A percentile compares a stretch with the other conserved stretches of the same genome.
Evolutionary conservation across 148 eudicot species (phyloP).

Genomic region (Limonium bicolor): DNA sequence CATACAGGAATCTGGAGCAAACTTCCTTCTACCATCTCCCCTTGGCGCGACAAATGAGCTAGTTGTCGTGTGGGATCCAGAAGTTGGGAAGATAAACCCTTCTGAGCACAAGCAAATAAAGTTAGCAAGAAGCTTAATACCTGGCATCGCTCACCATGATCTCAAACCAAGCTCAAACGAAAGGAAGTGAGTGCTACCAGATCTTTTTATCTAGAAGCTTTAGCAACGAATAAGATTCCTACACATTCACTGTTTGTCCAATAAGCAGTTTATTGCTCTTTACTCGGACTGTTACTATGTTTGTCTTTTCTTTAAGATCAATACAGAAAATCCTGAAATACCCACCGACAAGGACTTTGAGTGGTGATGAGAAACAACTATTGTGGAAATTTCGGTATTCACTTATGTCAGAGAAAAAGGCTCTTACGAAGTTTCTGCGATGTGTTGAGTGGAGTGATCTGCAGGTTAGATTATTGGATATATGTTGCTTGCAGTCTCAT

Average conservation of each 20-base stretch:
- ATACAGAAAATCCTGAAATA: conserved; percentile 80
- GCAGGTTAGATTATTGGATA: conserved; percentile 57
- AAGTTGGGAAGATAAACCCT: conserved; percentile 83
- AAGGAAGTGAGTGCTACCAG: conserved; percentile 56
- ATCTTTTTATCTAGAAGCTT: not conserved
- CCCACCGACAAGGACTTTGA: conserved; percentile 90
- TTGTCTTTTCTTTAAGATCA: no score
- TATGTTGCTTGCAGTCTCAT: no score
- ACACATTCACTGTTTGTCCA: no score
- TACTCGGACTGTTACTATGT: no score
- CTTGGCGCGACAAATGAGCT: conserved; percentile 82
- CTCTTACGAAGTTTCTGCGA: conserved; percentile 86
- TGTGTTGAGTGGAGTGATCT: conserved; percentile 99
- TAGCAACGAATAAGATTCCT: no score
- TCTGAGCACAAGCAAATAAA: conserved; percentile 97
- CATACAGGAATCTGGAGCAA: conserved; percentile 84
- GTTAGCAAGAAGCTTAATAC: conserved; percentile 83
- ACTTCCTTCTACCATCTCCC: conserved; percentile 72
- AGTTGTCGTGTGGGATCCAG: conserved; percentile 96
- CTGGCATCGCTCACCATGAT: conserved; percentile 94
- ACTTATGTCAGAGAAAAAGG: conserved; percentile 87
- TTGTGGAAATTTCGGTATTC: conserved; percentile 99
- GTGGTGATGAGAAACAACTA: conserved; percentile 91
- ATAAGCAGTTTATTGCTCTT: no score
- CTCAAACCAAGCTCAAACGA: conserved; percentile 87